Percentiles rank a stretch among this genome's conserved stretches.
Evolutionary conservation across 192 early-diverging fungal genomes (phyloP).

Genomic region (Podila clonocystis): DNA sequence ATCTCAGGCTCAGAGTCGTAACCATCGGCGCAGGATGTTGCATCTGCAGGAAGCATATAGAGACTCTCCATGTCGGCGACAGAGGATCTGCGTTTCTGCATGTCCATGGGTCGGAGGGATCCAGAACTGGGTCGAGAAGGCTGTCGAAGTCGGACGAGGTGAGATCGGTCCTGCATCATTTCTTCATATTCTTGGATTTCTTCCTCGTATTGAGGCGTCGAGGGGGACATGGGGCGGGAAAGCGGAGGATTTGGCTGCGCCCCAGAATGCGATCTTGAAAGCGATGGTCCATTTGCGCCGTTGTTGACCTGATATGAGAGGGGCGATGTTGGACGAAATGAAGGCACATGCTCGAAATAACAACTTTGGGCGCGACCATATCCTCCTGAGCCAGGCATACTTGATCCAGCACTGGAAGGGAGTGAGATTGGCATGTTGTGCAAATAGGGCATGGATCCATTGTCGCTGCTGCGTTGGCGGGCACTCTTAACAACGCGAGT

Average conservation of each 20-base stretch:
- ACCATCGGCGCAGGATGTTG: slow-evolving; percentile 9
- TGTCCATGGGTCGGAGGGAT: background rate
- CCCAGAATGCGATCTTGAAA: slow-evolving; percentile 22
- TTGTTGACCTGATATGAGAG: slow-evolving; percentile 9
- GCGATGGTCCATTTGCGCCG: background rate
- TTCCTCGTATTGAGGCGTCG: slow-evolving; percentile 10
- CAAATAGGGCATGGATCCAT: slow-evolving; percentile 5
- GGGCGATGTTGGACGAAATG: slow-evolving; percentile 19
- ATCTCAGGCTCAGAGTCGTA: slow-evolving; percentile 52
- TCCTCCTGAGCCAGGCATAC: slow-evolving; percentile 10
- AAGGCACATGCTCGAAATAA: slow-evolving; percentile 22
- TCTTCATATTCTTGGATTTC: slow-evolving; percentile 38
- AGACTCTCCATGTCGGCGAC: slow-evolving; percentile 43
- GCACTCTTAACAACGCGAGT: slow-evolving; percentile 50
- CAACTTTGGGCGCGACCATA: slow-evolving; percentile 8
- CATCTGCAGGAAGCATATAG: slow-evolving; percentile 16
- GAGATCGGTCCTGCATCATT: slow-evolving; percentile 32
- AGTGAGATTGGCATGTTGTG: slow-evolving; percentile 19
- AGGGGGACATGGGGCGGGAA: slow-evolving; percentile 9
- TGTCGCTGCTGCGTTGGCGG: slow-evolving; percentile 21
- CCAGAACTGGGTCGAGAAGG: slow-evolving; percentile 13
- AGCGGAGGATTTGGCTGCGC: slow-evolving; percentile 4
- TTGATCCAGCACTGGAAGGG: slow-evolving; percentile 29
- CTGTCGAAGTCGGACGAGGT: slow-evolving; percentile 25
- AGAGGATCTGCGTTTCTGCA: slow-evolving; percentile 20